Conservation (phyloP, 169 alveolate genomes). For the Pseudocohnilembus persalinus region DNA sequence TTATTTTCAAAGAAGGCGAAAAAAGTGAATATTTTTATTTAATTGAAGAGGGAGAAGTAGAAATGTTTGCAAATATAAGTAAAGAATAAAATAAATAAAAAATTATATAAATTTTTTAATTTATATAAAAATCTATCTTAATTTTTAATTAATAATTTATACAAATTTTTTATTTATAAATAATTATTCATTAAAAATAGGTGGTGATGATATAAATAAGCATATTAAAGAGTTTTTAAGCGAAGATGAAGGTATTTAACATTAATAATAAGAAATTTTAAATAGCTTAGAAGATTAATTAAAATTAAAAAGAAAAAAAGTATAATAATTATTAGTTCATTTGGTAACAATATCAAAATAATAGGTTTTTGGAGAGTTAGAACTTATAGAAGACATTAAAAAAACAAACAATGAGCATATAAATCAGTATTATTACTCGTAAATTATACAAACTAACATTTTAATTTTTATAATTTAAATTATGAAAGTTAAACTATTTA, state of each 20-base stretch:
- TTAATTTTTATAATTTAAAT: too few species aligned
- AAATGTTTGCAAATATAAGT: not conserved
- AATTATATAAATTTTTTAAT: too few species aligned
- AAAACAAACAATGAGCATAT: not conserved
- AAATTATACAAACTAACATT: not conserved
- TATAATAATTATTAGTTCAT: not conserved
- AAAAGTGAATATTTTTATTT: not conserved
- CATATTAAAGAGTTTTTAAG: not conserved
- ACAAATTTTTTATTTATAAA: too few species aligned
- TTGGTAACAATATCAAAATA: not conserved
- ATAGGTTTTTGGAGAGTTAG: not conserved
- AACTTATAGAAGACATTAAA: not conserved
- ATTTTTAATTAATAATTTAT: too few species aligned
- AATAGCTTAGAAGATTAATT: not conserved
- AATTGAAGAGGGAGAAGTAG: not conserved
- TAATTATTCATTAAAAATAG: not conserved
- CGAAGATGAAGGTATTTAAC: not conserved
- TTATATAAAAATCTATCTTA: not conserved
- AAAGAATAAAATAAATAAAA: not conserved
- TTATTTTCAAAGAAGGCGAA: not conserved
- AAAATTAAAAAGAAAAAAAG: too few species aligned
- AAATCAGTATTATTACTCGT: not conserved
- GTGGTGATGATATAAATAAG: not conserved
- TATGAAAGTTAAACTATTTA: too few species aligned
- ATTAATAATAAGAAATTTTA: not conserved